Conservation (phyloP, 1,284 basidiomycete genomes). For the Cryptococcus sp. region DNA sequence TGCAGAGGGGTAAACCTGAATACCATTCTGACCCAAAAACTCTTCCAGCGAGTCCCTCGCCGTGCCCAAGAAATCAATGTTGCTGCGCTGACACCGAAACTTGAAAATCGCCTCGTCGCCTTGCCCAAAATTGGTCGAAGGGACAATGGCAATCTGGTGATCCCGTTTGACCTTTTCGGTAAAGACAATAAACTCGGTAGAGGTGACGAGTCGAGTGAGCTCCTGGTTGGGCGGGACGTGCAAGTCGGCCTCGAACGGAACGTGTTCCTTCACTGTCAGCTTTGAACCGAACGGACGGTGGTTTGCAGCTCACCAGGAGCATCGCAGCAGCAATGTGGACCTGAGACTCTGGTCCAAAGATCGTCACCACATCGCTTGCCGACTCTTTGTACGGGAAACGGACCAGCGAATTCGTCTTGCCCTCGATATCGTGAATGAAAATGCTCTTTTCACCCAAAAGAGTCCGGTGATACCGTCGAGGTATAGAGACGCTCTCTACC, state of each 20-base stretch:
- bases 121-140: conserved; percentile 52
- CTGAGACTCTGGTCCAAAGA: conserved; percentile 95
- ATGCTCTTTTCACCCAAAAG: conserved; percentile 93
- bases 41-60: conserved; percentile 90
- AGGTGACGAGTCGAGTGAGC: conserved; percentile 64
- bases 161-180: conserved; percentile 85
- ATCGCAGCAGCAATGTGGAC: conserved; percentile 94
- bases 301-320: conserved; percentile 55
- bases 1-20: conserved; percentile 47
- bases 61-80: conserved; percentile 83
- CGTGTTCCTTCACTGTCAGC: conserved; percentile 65
- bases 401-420: conserved; percentile 89
- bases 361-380: conserved; percentile 69
- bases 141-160: conserved; percentile 79
- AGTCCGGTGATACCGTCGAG: conserved; percentile 89
- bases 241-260: conserved; percentile 96
- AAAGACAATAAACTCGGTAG: conserved; percentile 74
- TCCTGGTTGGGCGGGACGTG: conserved; percentile 78
- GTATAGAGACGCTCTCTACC: conserved; percentile 86
- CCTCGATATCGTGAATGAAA: conserved; percentile 94
- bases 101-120: conserved; percentile 83
- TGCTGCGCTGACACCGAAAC: conserved; percentile 88
- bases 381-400: conserved; percentile 94
- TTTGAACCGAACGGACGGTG: background rate
- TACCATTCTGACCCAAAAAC: conserved; percentile 74